These are phyloP conservation scores for Mortierella sp. DNA, from an alignment of 371 early-diverging fungal genomes.

Conservation along the genomic window DNA sequence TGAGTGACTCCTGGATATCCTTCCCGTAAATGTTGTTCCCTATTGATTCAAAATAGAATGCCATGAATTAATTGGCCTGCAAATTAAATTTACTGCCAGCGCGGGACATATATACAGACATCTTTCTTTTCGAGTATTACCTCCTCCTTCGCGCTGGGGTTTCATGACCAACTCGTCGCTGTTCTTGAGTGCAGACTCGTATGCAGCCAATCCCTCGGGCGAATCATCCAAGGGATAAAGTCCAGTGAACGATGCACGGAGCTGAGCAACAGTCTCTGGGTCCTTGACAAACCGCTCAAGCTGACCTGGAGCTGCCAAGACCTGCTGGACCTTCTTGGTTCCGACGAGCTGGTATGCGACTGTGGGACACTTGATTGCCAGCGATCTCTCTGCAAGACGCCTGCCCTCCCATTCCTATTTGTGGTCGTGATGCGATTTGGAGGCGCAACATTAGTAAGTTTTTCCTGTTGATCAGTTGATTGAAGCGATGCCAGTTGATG, in stretches of 20 bases:
- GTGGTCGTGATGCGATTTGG: not conserved
- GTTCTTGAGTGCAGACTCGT: conserved; percentile 71
- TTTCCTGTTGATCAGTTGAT: not conserved
- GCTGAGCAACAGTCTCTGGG: conserved; percentile 62
- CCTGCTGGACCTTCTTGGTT: conserved; percentile 96
- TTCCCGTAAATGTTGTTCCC: conserved; percentile 94
- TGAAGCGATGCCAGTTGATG: not conserved
- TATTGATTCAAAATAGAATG: conserved; percentile 7
- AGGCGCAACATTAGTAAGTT: not conserved
- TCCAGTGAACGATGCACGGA: conserved; percentile 90
- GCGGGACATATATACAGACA: not conserved
- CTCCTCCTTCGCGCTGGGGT: conserved; percentile 98
- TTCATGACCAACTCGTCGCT: conserved; percentile 90
- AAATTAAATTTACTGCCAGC: not conserved
- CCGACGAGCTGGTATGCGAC: conserved; percentile 96
- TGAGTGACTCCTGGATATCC: conserved; percentile 79
- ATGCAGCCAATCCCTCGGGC: conserved; percentile 77
- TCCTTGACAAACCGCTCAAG: conserved; percentile 82
- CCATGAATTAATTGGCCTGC: not conserved
- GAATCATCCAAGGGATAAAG: conserved; percentile 89
- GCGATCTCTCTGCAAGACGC: conserved; percentile 83
- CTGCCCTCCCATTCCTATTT: conserved; percentile 90
- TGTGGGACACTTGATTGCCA: conserved; percentile 91
- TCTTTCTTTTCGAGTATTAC: conserved; percentile 34
- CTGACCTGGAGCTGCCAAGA: conserved; percentile 84